Evolutionary conservation across 176 grass and related monocot genomes (phyloP).

Genomic region (Saccharum spontaneum): DNA sequence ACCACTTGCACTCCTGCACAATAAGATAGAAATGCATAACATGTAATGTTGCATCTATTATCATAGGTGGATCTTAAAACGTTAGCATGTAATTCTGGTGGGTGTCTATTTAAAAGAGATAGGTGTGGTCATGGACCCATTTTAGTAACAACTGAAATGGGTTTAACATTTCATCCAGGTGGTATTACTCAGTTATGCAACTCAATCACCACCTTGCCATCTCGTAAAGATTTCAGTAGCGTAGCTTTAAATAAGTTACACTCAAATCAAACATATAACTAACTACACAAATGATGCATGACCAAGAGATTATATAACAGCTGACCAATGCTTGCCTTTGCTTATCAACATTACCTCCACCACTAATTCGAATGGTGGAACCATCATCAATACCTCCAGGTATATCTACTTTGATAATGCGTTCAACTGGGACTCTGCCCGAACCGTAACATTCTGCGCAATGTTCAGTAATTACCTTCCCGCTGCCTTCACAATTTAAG

Average conservation of each 20-base stretch:
- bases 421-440: slow-evolving; percentile 60
- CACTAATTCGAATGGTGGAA: slow-evolving; percentile 63
- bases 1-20: slow-evolving; percentile 60
- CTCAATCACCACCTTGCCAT: neutral
- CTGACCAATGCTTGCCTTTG: slow-evolving; percentile 50
- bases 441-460: slow-evolving; percentile 70
- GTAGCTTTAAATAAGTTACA: neutral
- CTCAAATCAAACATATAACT: slow-evolving; percentile 17
- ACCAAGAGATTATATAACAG: slow-evolving; percentile 5
- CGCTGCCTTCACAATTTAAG: slow-evolving; percentile 72
- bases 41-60: neutral
- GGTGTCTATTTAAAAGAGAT: neutral
- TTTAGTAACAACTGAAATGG: slow-evolving; percentile 12
- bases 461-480: slow-evolving; percentile 75
- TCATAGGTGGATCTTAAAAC: neutral
- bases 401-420: slow-evolving; percentile 61
- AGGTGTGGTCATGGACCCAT: neutral
- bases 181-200: neutral
- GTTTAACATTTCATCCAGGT: neutral
- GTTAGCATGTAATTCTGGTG: neutral
- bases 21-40: slow-evolving; percentile 34
- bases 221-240: neutral
- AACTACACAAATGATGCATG: neutral
- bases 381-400: slow-evolving; percentile 83
- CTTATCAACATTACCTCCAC: slow-evolving; percentile 76